Conservation (phyloP, 2,329 filamentous ascomycete genomes). For the Alternaria gaisen region DNA sequence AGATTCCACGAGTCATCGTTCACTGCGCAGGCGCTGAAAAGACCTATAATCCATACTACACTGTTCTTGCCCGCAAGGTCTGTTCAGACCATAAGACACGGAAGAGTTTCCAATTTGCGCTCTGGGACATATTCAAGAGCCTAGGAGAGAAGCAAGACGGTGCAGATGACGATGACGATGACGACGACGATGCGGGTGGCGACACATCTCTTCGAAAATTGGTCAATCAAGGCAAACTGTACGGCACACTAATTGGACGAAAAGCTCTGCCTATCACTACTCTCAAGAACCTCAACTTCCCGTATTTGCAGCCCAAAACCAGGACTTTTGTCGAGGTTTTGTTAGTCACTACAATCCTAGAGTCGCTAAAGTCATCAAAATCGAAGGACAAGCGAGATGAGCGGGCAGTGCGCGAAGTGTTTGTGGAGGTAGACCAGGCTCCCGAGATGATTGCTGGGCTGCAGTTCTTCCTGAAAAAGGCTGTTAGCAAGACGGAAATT, state of each 20-base stretch:
- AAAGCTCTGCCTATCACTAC: conserved; percentile 66
- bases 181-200: conserved; percentile 61
- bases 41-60: conserved; percentile 92
- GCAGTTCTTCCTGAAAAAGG: conserved; percentile 80
- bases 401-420: conserved; percentile 69
- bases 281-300: conserved; percentile 77
- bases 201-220: conserved; percentile 65
- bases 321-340: conserved; percentile 82
- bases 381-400: conserved; percentile 61
- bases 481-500: conserved; percentile 71
- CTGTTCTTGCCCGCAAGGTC: conserved; percentile 79
- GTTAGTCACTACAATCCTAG: conserved; percentile 77
- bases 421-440: conserved; percentile 69
- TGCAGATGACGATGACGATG: conserved; percentile 65
- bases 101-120: conserved; percentile 85
- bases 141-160: conserved; percentile 81
- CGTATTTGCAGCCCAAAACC: conserved; percentile 78
- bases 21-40: conserved; percentile 86
- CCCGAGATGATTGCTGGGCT: conserved; percentile 76
- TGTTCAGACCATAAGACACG: conserved; percentile 78
- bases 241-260: conserved; percentile 68
- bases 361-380: conserved; percentile 63
- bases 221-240: conserved; percentile 74
- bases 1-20: conserved; percentile 86
- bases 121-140: conserved; percentile 85